A percentile compares a stretch with the other conserved stretches of the same genome.
phyloP scores from a whole-genome alignment of 2,329 filamentous ascomycete species.

The Botryosphaeria dothidea region DNA sequence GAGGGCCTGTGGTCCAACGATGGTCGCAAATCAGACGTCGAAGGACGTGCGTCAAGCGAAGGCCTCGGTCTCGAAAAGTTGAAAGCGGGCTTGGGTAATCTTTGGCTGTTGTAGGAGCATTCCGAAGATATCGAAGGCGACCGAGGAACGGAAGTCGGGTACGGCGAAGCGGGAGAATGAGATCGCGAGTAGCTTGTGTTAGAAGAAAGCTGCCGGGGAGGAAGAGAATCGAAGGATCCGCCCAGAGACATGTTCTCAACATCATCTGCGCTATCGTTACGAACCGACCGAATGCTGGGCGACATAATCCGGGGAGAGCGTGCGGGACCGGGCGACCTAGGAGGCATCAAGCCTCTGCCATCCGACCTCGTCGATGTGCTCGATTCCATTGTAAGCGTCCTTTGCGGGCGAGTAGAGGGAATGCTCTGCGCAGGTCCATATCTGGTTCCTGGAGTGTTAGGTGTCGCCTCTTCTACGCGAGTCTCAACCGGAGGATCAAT shows the following conservation, averaged over 20 bases:
- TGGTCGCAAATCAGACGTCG: constrained; percentile 39
- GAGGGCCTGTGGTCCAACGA: constrained; percentile 38
- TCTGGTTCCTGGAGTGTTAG: constrained; percentile 38
- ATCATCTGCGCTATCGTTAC: constrained; percentile 61
- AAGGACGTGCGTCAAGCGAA: constrained; percentile 25
- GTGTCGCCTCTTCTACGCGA: constrained; percentile 45
- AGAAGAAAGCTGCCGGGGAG: constrained; percentile 74
- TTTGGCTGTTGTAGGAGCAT: constrained; percentile 61
- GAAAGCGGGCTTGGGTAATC: constrained; percentile 72
- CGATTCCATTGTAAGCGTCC: constrained; percentile 44
- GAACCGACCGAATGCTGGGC: constrained; percentile 50
- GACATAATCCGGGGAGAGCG: constrained; percentile 35
- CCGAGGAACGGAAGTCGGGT: constrained; percentile 60
- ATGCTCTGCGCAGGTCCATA: constrained; percentile 27
- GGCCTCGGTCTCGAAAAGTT: constrained; percentile 90
- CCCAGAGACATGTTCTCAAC: constrained; percentile 65
- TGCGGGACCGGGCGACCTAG: constrained; percentile 41
- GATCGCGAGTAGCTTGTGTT: constrained; percentile 64
- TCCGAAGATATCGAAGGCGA: constrained; percentile 88
- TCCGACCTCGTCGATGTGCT: constrained; percentile 22
- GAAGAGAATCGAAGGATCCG: constrained; percentile 64
- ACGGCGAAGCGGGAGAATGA: constrained; percentile 65
- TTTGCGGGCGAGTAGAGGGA: constrained; percentile 33
- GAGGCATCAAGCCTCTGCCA: constrained; percentile 28
- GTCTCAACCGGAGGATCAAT: constrained; percentile 37